A percentile compares a stretch with the other conserved stretches of the same genome.
phyloP scores from a whole-genome alignment of 1,139 yeast genomes.

The Petasospora fabianii region DNA sequence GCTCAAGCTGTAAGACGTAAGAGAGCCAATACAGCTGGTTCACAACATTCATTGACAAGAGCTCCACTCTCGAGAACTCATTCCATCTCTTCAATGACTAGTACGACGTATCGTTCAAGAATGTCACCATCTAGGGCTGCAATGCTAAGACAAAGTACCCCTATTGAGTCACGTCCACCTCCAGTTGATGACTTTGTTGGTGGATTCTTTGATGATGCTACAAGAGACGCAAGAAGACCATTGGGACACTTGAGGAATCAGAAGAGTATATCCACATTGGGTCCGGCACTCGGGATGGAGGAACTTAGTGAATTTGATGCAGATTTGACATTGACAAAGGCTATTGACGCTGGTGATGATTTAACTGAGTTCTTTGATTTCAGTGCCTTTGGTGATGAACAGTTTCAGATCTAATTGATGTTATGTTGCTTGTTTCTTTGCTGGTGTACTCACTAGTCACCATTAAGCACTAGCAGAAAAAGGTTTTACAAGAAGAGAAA shows the following conservation, averaged over 20 bases:
- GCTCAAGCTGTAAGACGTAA: conserved; percentile 24
- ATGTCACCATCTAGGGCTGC: conserved; percentile 22
- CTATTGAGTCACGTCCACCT: conserved; percentile 15
- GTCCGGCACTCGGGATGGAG: conserved; percentile 25
- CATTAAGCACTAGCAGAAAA: too few species aligned
- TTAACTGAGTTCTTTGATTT: conserved; percentile 23
- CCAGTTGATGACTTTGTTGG: conserved; percentile 14
- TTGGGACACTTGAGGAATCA: conserved; percentile 15
- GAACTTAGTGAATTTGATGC: conserved; percentile 11
- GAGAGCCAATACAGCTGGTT: conserved; percentile 25
- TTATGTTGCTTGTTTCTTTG: too few species aligned
- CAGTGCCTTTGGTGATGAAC: conserved; percentile 20
- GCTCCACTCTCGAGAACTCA: conserved; percentile 19
- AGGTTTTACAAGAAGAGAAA: too few species aligned
- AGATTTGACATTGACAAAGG: conserved; percentile 7
- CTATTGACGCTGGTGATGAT: conserved; percentile 7
- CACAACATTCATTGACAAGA: conserved; percentile 15
- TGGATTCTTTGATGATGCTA: conserved; percentile 20
- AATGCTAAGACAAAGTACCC: conserved; percentile 19
- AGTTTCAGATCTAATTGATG: too few species aligned
- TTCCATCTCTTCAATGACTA: conserved; percentile 20
- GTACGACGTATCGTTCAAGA: conserved; percentile 13
- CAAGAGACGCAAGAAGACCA: conserved; percentile 7
- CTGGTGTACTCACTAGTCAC: too few species aligned
- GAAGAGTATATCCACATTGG: conserved; percentile 20